phyloP scores from a whole-genome alignment of 805 yeast species.

The Ogataea siamensis region DNA sequence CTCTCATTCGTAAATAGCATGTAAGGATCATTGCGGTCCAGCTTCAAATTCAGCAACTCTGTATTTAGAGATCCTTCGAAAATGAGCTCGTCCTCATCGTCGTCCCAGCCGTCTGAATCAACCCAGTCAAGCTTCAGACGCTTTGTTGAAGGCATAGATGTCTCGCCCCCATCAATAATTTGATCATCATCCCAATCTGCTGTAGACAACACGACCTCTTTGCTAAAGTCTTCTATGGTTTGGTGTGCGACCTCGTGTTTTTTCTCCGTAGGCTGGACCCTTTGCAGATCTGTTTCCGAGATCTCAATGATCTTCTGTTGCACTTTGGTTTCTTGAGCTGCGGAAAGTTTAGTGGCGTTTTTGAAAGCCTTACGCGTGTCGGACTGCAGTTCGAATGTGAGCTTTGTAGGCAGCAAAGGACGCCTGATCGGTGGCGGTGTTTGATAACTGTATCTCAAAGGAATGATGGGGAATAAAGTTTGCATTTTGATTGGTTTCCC shows the following conservation, averaged over 20 bases:
- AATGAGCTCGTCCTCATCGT: slow-evolving; percentile 66
- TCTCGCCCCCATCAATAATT: slow-evolving; percentile 50
- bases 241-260: slow-evolving; percentile 21
- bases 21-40: slow-evolving; percentile 88
- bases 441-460: slow-evolving; percentile 52
- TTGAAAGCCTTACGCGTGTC: slow-evolving; percentile 59
- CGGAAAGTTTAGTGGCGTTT: slow-evolving; percentile 21
- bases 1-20: slow-evolving; percentile 59
- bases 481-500: slow-evolving; percentile 63
- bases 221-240: slow-evolving; percentile 41
- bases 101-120: slow-evolving; percentile 43
- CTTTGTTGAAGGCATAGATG: slow-evolving; percentile 23
- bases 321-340: slow-evolving; percentile 10
- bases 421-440: slow-evolving; percentile 43
- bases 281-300: slow-evolving; percentile 29
- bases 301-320: slow-evolving; percentile 29
- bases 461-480: slow-evolving; percentile 57
- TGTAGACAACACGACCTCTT: slow-evolving; percentile 62
- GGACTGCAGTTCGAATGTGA: slow-evolving; percentile 57
- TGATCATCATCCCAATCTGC: slow-evolving; percentile 77
- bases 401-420: slow-evolving; percentile 58
- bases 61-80: slow-evolving; percentile 60
- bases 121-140: slow-evolving; percentile 32
- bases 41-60: slow-evolving; percentile 39
- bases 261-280: slow-evolving; percentile 18